phyloP scores from a whole-genome alignment of 2,329 filamentous ascomycete genomes.

The Aspergillus proliferans region DNA sequence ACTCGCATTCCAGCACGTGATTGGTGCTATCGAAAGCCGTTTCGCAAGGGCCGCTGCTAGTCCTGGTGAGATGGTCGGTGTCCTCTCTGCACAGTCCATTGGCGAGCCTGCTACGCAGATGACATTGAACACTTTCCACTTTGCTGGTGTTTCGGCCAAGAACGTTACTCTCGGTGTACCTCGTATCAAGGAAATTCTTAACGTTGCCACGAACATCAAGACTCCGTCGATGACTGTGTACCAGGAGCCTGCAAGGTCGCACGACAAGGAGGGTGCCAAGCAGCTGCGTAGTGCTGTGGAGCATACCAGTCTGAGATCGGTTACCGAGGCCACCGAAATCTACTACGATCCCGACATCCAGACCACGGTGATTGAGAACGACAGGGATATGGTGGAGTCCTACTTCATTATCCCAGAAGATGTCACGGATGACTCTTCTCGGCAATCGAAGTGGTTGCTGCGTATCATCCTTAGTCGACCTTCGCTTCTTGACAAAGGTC shows the following conservation, averaged over 20 bases:
- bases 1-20: conserved; percentile 82
- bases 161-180: conserved; percentile 99
- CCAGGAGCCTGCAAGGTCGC: conserved; percentile 55
- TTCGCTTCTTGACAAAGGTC: conserved; percentile 84
- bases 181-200: conserved; percentile 98
- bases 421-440: conserved; percentile 54
- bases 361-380: conserved; percentile 76
- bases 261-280: conserved; percentile 75
- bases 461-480: conserved; percentile 89
- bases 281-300: conserved; percentile 81
- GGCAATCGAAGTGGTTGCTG: conserved; percentile 88
- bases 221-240: conserved; percentile 96
- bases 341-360: conserved; percentile 94
- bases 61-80: conserved; percentile 98
- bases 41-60: conserved; percentile 81
- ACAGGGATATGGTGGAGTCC: conserved; percentile 90
- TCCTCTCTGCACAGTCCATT: conserved; percentile 94
- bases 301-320: conserved; percentile 85
- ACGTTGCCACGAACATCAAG: conserved; percentile 96
- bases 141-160: conserved; percentile 98
- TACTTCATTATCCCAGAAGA: conserved; percentile 94
- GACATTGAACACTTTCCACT: conserved; percentile 99
- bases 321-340: conserved; percentile 88
- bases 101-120: conserved; percentile 98
- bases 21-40: conserved; percentile 83